A percentile compares a stretch with the other conserved stretches of the same genome.
Evolutionary conservation across 768 basidiomycete genomes (phyloP).

Genomic region (Amanita exitialis): DNA sequence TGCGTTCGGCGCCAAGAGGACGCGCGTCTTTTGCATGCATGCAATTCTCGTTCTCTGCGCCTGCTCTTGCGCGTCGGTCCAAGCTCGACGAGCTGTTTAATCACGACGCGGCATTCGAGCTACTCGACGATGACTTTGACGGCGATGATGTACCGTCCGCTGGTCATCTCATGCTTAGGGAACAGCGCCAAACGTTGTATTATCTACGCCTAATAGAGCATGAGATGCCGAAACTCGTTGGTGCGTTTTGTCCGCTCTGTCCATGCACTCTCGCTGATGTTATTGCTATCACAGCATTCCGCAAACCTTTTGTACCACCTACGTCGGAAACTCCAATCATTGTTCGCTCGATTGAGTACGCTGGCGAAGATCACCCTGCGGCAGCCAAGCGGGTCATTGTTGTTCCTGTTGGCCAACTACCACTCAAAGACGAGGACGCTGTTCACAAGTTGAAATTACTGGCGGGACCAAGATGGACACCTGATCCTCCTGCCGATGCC

Average conservation of each 20-base stretch:
- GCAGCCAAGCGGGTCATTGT: constrained; percentile 64
- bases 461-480: constrained; percentile 83
- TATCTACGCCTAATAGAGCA: constrained; percentile 82
- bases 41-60: constrained; percentile 17
- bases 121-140: constrained; percentile 33
- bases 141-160: constrained; percentile 58
- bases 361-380: constrained; percentile 67
- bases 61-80: constrained; percentile 23
- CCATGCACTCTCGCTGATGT: constrained; percentile 4
- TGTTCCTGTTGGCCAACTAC: constrained; percentile 64
- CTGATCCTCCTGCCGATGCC: constrained; percentile 58
- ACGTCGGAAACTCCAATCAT: constrained; percentile 45
- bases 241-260: constrained; percentile 27
- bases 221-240: constrained; percentile 80
- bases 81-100: constrained; percentile 29
- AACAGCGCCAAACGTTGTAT: constrained; percentile 65
- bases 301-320: constrained; percentile 72
- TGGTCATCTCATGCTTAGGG: constrained; percentile 64
- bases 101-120: constrained; percentile 30
- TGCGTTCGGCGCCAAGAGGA: constrained; percentile 2
- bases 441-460: constrained; percentile 82
- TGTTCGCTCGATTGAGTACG: constrained; percentile 69
- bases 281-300: constrained; percentile 45
- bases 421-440: constrained; percentile 52
- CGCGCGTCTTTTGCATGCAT: constrained; percentile 5